Percentiles rank a stretch among this genome's conserved stretches.
Conservation (phyloP, 2,329 filamentous ascomycete species). For the Beauveria bassiana region DNA sequence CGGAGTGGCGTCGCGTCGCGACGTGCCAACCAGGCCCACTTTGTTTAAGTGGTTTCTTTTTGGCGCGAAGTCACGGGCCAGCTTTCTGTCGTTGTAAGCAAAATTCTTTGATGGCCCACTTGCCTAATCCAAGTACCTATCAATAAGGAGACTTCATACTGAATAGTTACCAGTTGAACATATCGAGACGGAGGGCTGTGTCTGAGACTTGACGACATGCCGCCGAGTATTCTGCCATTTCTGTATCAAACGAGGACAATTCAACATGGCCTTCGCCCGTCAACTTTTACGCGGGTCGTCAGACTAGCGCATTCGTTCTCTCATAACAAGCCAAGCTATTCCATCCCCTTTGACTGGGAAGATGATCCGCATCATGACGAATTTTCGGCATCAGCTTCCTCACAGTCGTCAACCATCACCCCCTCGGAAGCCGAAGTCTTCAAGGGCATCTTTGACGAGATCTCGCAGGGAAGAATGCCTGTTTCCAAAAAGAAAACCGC, state of each 20-base stretch:
- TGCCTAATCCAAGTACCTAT: background rate
- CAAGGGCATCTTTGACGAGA: conserved; percentile 45
- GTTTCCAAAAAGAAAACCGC: conserved; percentile 17
- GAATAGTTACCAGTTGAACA: background rate
- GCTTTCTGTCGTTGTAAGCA: conserved; percentile 7
- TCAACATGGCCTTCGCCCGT: conserved; percentile 21
- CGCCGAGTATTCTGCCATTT: conserved; percentile 51
- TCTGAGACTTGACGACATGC: background rate
- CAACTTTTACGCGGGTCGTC: conserved; percentile 17
- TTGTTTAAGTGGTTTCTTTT: conserved; percentile 17
- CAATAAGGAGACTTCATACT: background rate
- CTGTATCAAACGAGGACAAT: conserved; percentile 64
- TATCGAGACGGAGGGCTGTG: background rate
- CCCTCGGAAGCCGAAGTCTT: conserved; percentile 51
- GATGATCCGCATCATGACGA: conserved; percentile 18
- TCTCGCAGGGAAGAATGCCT: conserved; percentile 28
- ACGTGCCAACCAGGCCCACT: conserved; percentile 7
- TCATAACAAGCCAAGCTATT: conserved; percentile 20
- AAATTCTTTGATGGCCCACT: conserved; percentile 5
- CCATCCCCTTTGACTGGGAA: conserved; percentile 47
- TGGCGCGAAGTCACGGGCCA: conserved; percentile 27
- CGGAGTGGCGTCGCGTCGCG: background rate
- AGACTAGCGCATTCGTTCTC: conserved; percentile 16
- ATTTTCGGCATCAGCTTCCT: conserved; percentile 15
- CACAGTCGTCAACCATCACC: conserved; percentile 45